Base-by-base conservation (phyloP, 2,329 filamentous ascomycete species). In the Metarhizium album region DNA sequence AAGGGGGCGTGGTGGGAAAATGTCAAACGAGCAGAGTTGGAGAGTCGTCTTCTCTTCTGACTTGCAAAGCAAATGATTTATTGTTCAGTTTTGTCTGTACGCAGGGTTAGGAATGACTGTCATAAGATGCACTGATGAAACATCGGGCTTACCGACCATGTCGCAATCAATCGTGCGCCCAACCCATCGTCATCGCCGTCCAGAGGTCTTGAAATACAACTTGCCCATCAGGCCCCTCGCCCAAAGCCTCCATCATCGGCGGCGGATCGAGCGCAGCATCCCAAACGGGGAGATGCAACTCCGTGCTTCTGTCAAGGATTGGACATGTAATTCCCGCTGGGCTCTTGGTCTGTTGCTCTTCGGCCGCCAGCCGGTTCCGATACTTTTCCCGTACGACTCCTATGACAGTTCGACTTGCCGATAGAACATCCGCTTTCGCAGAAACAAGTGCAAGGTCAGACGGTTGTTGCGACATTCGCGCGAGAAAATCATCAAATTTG, bases 301-400 rank as follows among this genome's bases (percentile, higher is more conserved):
- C 69, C 52, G 78, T 54, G 51, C 68, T 75, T 8, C 70, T 73
- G 54, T 79, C 74, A 40, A 78, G 62, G 71, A 79, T 74, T 14
- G 76, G 76, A 52, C 76, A 79, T 4, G 63, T 64, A 18, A 49
- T 60, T 53, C 24, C 18, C 45, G 18, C 55, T 53, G 55, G 49
- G 18, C 60, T 54, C 45, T 59, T 51, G 6, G 58, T 53, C 13
- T 53, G 50, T 40, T 50, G 53, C 45, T 66, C 61, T 40, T 70
- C 54, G 45, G 61, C 60, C 3, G 65, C 67, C 3, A 72, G 56
- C 27, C 72, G 67, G 42, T 61, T 67, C 40, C 68, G 62, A 57
- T 71, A 78, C 62, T 75, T 78, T 20, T 59, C 59, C 59, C 63
- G 70, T 40, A 79, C 66, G 14, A 75, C 68, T 2, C 62, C 62